Conservation (phyloP, 768 basidiomycete genomes). For the Tephrocybe sp. region DNA sequence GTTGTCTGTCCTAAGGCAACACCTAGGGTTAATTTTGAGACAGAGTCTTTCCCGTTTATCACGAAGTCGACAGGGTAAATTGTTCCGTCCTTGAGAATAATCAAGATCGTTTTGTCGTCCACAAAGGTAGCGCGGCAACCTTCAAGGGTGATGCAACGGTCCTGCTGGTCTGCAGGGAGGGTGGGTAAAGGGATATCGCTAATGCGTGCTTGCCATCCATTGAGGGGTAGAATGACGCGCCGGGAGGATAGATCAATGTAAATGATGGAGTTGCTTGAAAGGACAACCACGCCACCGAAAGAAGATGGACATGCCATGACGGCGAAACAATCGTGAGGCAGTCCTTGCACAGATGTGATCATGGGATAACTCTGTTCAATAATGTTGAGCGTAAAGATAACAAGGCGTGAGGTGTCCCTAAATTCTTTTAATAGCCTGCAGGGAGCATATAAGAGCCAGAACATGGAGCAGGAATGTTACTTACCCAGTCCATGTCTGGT, state of each 20-base stretch:
- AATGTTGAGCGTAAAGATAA: slow-evolving; percentile 86
- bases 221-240: slow-evolving; percentile 69
- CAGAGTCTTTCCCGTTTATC: slow-evolving; percentile 68
- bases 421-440: slow-evolving; percentile 77
- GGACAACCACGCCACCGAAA: slow-evolving; percentile 80
- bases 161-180: slow-evolving; percentile 40
- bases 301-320: slow-evolving; percentile 66
- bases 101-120: slow-evolving; percentile 71
- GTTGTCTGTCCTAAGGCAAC: slow-evolving; percentile 64
- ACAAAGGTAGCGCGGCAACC: slow-evolving; percentile 72
- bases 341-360: slow-evolving; percentile 66
- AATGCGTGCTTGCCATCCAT: slow-evolving; percentile 79
- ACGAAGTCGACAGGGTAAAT: slow-evolving; percentile 76
- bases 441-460: slow-evolving; percentile 1
- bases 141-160: slow-evolving; percentile 59
- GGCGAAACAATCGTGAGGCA: slow-evolving; percentile 72
- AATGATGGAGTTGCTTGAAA: slow-evolving; percentile 77
- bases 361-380: slow-evolving; percentile 77
- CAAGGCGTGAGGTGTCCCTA: slow-evolving; percentile 77
- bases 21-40: slow-evolving; percentile 59
- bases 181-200: slow-evolving; percentile 59
- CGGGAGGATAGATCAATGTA: slow-evolving; percentile 88
- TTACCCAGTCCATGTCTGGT: slow-evolving; percentile 92
- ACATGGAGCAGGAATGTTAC: slow-evolving; percentile 16
- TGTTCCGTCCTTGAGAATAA: slow-evolving; percentile 71